Evolutionary conservation across 2,329 filamentous ascomycete genomes (phyloP).

Genomic region (Colletotrichum falcatum): DNA sequence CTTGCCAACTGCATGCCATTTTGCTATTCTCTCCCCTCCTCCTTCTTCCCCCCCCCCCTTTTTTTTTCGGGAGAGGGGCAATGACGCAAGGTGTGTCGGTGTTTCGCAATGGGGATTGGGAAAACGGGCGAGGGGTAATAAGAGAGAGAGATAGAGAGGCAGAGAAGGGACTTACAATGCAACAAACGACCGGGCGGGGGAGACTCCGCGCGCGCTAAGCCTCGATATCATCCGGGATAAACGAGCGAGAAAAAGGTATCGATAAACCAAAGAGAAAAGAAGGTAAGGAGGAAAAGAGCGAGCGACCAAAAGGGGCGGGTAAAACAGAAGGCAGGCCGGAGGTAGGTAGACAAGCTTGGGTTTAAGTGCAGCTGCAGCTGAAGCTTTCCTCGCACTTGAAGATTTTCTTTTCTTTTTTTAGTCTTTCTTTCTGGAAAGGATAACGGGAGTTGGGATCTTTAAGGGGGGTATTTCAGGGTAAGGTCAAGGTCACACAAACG

Average conservation of each 20-base stretch:
- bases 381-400: neutral
- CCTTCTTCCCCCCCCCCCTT: neutral
- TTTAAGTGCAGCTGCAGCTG: conserved; percentile 2
- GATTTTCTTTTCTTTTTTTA: conserved; percentile 2
- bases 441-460: conserved; percentile 7
- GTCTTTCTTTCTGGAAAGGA: neutral
- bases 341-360: neutral
- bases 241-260: conserved; percentile 1
- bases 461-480: conserved; percentile 3
- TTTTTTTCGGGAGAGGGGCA: neutral
- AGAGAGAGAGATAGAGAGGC: neutral
- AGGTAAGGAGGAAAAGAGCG: conserved; percentile 1
- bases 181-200: conserved; percentile 31
- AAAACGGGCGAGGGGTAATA: conserved; percentile 3
- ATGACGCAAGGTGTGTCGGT: conserved; percentile 2
- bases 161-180: conserved; percentile 27
- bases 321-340: conserved; percentile 14
- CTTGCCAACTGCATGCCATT: neutral
- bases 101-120: conserved; percentile 1
- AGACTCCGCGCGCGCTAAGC: conserved; percentile 24
- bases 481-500: neutral
- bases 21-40: neutral
- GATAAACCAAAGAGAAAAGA: conserved; percentile 1
- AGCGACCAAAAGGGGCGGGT: conserved; percentile 2
- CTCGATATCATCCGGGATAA: conserved; percentile 39